Evolutionary conservation across 352 stramenopile genomes (phyloP), one percentile per base, ranked within the genome.

Genomic region (Peronospora destructor): DNA sequence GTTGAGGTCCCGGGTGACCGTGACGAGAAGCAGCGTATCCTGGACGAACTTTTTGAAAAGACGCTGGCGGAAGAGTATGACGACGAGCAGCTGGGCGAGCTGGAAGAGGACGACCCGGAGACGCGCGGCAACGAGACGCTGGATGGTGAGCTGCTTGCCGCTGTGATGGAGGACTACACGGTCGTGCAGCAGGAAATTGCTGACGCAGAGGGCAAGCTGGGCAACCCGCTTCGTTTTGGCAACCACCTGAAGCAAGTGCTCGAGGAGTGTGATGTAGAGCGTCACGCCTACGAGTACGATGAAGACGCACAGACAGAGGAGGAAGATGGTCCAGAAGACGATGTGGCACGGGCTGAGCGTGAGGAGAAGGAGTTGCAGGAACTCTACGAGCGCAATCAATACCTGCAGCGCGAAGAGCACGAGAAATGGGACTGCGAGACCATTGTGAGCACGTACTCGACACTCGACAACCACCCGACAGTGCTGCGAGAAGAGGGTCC

Each of bases 361-460:
- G 68, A 77, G 36, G 29, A 74, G 14, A 64, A 63, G 33, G 56
- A 82, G 46, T 49, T 85, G 14, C 36, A 68, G 40, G 57, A 68
- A 13, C 61, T 91, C 17, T 74, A 81, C 26, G 56, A 68, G 42
- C 65, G 66, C 49, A 92, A 85, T 49, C 61, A 66, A 33, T 92
- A 92, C 48, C 52, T 92, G 55, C 66, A 63, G 39, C 51, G 66
- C 8, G 73, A 79, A 29, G 73, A 80, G 28, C 56, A 71, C 28
- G 82, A 90, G 56, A 50, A 79, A 53, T 98, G 95, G 95, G 96
- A 99, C 71, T 98, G 87, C 56, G 95, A 98, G 66, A 97, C 91
- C 37, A 98, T 99, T 46, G 74, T 98, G 45, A 98, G 92, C 49
- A 98, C 95, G 33, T 98, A 98, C 74, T 98, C 91, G 26, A 98